Conservation (phyloP, 768 basidiomycete genomes). For the Pulveroboletus sp. region DNA sequence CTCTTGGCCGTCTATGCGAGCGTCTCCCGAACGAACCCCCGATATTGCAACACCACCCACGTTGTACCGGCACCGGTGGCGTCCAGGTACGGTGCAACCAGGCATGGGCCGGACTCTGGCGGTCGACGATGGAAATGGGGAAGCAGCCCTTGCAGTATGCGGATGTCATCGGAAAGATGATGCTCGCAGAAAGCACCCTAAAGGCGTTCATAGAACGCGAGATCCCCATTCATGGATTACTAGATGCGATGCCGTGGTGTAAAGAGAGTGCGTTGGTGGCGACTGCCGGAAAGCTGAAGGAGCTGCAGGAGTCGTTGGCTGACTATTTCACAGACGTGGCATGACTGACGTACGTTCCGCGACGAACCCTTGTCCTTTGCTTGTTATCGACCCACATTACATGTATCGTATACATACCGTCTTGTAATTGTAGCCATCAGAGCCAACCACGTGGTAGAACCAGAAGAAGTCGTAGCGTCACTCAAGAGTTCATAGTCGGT, state of each 20-base stretch:
- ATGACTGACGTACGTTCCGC: conserved; percentile 8
- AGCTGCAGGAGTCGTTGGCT: conserved; percentile 44
- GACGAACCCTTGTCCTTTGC: neutral
- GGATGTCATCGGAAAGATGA: conserved; percentile 44
- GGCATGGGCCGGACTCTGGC: conserved; percentile 46
- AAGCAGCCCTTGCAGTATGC: conserved; percentile 39
- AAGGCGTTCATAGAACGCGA: conserved; percentile 43
- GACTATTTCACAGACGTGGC: conserved; percentile 45
- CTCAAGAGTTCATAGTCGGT: too few species aligned
- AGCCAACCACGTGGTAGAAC: too few species aligned
- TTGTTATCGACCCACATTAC: neutral
- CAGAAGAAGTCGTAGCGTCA: too few species aligned
- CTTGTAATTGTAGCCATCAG: conserved; percentile 14
- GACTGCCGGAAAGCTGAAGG: conserved; percentile 41
- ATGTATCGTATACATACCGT: conserved; percentile 7
- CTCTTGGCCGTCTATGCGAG: conserved; percentile 43
- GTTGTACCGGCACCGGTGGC: conserved; percentile 37
- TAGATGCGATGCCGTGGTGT: conserved; percentile 45
- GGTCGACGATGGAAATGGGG: conserved; percentile 37
- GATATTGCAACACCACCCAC: conserved; percentile 37
- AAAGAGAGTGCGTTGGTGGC: conserved; percentile 41
- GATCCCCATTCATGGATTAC: conserved; percentile 37
- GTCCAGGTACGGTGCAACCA: conserved; percentile 41
- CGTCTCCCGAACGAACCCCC: conserved; percentile 42
- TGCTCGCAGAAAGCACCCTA: conserved; percentile 46